These are phyloP conservation scores for Mytilinidion resinicola DNA, from an alignment of 495 filamentous ascomycete species.

Conservation along the genomic window DNA sequence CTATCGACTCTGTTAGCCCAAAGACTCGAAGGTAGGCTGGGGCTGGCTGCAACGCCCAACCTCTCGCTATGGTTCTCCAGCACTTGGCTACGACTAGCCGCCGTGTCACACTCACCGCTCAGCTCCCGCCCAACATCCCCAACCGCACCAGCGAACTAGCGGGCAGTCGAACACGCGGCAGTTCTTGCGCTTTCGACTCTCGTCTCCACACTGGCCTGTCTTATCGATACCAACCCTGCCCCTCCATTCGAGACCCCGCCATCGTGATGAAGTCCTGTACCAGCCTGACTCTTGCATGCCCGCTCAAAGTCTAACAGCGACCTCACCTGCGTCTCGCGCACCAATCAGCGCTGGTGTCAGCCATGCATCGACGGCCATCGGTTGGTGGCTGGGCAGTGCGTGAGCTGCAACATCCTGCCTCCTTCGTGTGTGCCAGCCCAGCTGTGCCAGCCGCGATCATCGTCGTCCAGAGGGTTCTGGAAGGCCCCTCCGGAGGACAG, in stretches of 20 bases:
- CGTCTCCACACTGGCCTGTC: background rate
- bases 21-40: background rate
- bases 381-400: background rate
- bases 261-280: conserved; percentile 6
- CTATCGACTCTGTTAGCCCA: background rate
- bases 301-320: conserved; percentile 13
- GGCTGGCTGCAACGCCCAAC: background rate
- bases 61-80: background rate
- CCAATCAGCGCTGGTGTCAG: conserved; percentile 8
- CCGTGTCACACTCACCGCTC: conserved; percentile 21
- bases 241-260: conserved; percentile 7
- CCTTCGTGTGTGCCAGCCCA: conserved; percentile 4
- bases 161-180: conserved; percentile 6
- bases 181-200: background rate
- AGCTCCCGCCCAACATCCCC: conserved; percentile 2
- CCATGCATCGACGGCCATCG: background rate
- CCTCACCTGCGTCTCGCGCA: background rate
- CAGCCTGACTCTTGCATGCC: conserved; percentile 8
- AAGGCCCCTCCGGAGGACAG: background rate
- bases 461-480: background rate
- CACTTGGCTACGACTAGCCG: background rate
- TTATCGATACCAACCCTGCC: conserved; percentile 1
- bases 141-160: conserved; percentile 16
- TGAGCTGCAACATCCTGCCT: too few relatives aligned
- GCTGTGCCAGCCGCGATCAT: too few relatives aligned